phyloP scores from a whole-genome alignment of 2,329 filamentous ascomycete species.

The Periconia digitata region DNA sequence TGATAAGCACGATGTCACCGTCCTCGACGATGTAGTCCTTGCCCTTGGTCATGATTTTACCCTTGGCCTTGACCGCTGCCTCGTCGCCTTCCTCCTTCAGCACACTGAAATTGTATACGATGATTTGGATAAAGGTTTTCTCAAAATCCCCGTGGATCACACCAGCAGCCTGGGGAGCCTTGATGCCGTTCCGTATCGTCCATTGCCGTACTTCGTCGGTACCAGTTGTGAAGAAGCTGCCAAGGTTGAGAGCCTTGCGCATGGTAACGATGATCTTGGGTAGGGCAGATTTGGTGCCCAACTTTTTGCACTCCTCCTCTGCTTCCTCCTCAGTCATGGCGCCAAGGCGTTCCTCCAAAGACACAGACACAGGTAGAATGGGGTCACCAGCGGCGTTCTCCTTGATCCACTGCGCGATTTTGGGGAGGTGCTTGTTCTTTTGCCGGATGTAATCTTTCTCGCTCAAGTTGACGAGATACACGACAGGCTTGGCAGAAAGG shows the following conservation, averaged over 20 bases:
- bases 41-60: conserved; percentile 97
- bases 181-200: conserved; percentile 94
- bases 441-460: conserved; percentile 97
- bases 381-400: conserved; percentile 83
- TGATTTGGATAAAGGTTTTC: conserved; percentile 97
- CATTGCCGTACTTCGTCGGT: conserved; percentile 96
- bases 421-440: conserved; percentile 98
- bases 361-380: conserved; percentile 89
- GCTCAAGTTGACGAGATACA: conserved; percentile 94
- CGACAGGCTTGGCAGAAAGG: conserved; percentile 92
- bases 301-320: conserved; percentile 82
- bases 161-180: conserved; percentile 96
- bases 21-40: conserved; percentile 94
- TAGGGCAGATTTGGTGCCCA: conserved; percentile 83
- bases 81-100: conserved; percentile 90
- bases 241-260: conserved; percentile 86
- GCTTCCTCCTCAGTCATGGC: conserved; percentile 76
- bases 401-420: conserved; percentile 95
- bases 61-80: conserved; percentile 83
- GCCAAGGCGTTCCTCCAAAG: conserved; percentile 88
- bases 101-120: conserved; percentile 85
- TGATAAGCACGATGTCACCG: conserved; percentile 82
- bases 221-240: conserved; percentile 96
- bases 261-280: conserved; percentile 92
- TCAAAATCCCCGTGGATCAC: conserved; percentile 99